A percentile compares a stretch with the other conserved stretches of the same genome.
phyloP scores from a whole-genome alignment of 2,329 filamentous ascomycete genomes.

The Alternaria solani region DNA sequence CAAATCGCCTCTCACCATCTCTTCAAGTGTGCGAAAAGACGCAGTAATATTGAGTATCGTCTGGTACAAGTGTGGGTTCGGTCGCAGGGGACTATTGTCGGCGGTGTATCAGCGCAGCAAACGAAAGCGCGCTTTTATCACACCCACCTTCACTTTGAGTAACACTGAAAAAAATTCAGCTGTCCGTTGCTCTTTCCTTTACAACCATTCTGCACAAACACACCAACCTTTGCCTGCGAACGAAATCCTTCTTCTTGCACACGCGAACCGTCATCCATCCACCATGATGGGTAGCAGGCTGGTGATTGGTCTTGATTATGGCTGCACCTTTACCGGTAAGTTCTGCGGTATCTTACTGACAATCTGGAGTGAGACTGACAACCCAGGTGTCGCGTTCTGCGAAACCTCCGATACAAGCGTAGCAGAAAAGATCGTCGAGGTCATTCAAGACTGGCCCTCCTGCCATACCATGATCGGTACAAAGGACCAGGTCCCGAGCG shows the following conservation, averaged over 20 bases:
- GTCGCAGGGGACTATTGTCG: no score
- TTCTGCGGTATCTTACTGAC: background rate
- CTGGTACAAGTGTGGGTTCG: no score
- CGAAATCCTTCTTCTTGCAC: no score
- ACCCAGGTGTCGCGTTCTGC: conserved; percentile 41
- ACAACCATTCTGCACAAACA: background rate
- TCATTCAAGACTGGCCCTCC: conserved; percentile 41
- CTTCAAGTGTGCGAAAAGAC: no score
- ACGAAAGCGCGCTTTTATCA: no score
- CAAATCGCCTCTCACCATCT: no score
- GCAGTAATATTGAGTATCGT: no score
- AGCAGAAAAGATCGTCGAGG: conserved; percentile 23
- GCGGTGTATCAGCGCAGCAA: no score
- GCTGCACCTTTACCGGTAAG: conserved; percentile 34
- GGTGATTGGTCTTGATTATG: conserved; percentile 31
- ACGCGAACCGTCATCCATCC: background rate
- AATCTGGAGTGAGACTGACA: background rate
- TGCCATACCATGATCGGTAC: conserved; percentile 31
- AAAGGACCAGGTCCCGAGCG: conserved; percentile 41
- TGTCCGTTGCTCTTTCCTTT: background rate
- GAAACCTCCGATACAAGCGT: conserved; percentile 28
- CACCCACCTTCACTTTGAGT: no score
- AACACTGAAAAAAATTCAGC: no score
- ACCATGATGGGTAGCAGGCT: conserved; percentile 10
- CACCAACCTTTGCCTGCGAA: background rate